phyloP scores from a whole-genome alignment of 164 flowering plant species.

The Vitis riparia region DNA sequence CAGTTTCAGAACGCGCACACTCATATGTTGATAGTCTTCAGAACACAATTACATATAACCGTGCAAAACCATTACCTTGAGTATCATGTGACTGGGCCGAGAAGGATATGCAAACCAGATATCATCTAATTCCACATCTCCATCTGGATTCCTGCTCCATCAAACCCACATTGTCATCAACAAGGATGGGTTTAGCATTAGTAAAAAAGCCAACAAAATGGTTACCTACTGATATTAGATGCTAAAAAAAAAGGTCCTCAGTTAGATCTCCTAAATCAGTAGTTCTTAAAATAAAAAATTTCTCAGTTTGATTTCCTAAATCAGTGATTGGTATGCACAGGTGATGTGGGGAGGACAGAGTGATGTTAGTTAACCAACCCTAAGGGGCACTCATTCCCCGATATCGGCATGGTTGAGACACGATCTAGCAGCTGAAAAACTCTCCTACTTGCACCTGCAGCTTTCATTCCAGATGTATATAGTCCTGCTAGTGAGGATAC shows the following conservation, averaged over 20 bases:
- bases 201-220: too few relatives aligned
- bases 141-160: slow-evolving; percentile 64
- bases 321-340: not conserved
- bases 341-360: not conserved
- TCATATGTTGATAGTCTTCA: too few relatives aligned
- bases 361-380: slow-evolving; percentile 48
- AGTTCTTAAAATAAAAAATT: not conserved
- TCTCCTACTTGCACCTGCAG: slow-evolving; percentile 97
- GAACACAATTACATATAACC: too few relatives aligned
- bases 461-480: slow-evolving; percentile 93
- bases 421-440: slow-evolving; percentile 97
- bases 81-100: slow-evolving; percentile 83
- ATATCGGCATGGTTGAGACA: slow-evolving; percentile 69
- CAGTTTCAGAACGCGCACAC: too few relatives aligned
- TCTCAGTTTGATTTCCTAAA: too few relatives aligned
- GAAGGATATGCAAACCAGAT: slow-evolving; percentile 99
- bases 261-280: too few relatives aligned
- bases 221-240: too few relatives aligned
- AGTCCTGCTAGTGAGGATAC: slow-evolving; percentile 81
- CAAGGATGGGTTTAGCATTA: too few relatives aligned
- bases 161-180: not conserved
- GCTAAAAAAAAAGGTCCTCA: too few relatives aligned
- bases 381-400: slow-evolving; percentile 80
- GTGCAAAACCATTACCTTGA: slow-evolving; percentile 56
- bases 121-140: slow-evolving; percentile 85